Base-by-base conservation (phyloP, 2,329 filamentous ascomycete species). In the Fusarium sp. region DNA sequence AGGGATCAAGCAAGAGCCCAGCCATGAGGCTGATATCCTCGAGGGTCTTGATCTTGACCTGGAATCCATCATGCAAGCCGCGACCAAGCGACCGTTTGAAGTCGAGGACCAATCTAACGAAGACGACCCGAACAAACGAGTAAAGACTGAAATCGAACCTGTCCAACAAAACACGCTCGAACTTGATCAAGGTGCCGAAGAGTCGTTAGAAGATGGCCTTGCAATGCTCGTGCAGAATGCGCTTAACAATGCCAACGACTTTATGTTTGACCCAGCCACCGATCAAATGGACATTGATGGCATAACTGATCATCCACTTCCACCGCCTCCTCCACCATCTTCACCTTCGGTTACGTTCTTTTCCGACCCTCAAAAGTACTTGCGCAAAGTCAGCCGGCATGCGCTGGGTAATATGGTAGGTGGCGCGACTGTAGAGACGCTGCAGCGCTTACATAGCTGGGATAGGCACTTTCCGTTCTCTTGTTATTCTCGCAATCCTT, bases 401-500 rank as follows among this genome's bases (percentile, higher is more conserved):
- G 77, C 81, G 71, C 77, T 83, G 28, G 80, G 79, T 13, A 82
- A 81, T 66, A 66, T 82, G 70, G 81, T 83, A 76, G 64, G 81
- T 58, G 43, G 52, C 58, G 52, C 46, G 44, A 66, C 49, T 51
- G 44, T 46, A 42, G 50, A 48, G 57, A 69, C 30, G 60, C 42
- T 43, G 21, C 53, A 52, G 41, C 43, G 53, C 64, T 72, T 43
- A 69, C 67, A 62, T 50, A 61, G 58, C n/a, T 58, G 52, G 52
- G 54, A 63, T 65, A 82, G 80, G 78, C 79, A 41, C 72, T 82
- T 31, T 80, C 80, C n/a, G 70, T 80, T 28, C 75, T 82, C 46
- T 75, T 81, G 45, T 72, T 81, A 12, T 66, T 82, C 46, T 77
- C 79, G 30, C 79, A 81, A 46, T 76, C 79, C 4, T 77, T 80